A percentile compares a stretch with the other conserved stretches of the same genome.
Conservation (phyloP, 2,329 filamentous ascomycete genomes). For the Drechslera avenae region DNA sequence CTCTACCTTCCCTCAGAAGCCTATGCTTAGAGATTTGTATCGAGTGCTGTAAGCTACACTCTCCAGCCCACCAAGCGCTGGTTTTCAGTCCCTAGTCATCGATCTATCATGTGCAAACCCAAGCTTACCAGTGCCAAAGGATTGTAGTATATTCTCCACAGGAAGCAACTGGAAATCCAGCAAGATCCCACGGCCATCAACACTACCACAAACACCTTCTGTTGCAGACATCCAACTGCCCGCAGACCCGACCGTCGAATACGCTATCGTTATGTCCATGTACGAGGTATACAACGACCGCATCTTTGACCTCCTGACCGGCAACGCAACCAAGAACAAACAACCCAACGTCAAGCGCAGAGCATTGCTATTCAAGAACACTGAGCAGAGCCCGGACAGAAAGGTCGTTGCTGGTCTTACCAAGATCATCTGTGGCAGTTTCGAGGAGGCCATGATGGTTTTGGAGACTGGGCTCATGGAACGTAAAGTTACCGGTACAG, state of each 20-base stretch:
- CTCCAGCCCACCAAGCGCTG: too few relatives aligned
- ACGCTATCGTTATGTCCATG: constrained; percentile 91
- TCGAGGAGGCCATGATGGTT: constrained; percentile 85
- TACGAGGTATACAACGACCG: constrained; percentile 99
- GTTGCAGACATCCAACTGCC: constrained; percentile 72
- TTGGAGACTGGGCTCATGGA: constrained; percentile 89
- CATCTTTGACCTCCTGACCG: constrained; percentile 88
- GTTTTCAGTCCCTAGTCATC: constrained; percentile 3
- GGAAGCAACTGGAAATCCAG: constrained; percentile 59
- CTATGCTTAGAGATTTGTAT: too few relatives aligned
- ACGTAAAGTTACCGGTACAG: constrained; percentile 84
- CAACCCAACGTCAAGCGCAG: constrained; percentile 65
- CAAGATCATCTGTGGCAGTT: constrained; percentile 83
- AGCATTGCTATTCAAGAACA: constrained; percentile 87
- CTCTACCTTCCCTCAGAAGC: too few relatives aligned
- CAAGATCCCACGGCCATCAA: constrained; percentile 70
- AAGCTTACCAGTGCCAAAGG: constrained; percentile 51
- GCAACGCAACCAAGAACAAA: constrained; percentile 62
- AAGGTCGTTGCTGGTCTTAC: constrained; percentile 92
- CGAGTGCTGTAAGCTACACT: too few relatives aligned
- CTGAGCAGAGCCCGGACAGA: constrained; percentile 83
- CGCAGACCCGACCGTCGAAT: constrained; percentile 73
- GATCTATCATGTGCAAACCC: too few relatives aligned
- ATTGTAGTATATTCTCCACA: constrained; percentile 62
- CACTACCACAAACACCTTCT: constrained; percentile 74